Percentiles rank a stretch among this genome's conserved stretches.
Conservation (phyloP, 192 early-diverging fungal species). For the Umbelopsis sp. region DNA sequence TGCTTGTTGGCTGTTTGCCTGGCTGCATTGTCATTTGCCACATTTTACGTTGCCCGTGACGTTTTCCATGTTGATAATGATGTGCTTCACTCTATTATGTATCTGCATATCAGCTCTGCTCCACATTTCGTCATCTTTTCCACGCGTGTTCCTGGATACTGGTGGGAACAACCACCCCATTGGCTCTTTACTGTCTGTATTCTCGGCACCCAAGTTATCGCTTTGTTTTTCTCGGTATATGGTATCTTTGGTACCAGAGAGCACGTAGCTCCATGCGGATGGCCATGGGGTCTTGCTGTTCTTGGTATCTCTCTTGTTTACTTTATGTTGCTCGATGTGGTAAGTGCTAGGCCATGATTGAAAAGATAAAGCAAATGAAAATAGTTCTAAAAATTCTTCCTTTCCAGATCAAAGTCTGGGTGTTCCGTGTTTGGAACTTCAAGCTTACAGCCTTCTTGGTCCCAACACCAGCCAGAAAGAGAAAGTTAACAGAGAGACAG, state of each 20-base stretch:
- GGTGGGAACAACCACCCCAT: conserved; percentile 86
- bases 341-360: neutral
- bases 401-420: conserved; percentile 74
- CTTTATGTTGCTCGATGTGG: conserved; percentile 84
- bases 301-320: conserved; percentile 78
- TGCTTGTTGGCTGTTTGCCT: conserved; percentile 76
- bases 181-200: conserved; percentile 80
- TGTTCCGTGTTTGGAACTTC: conserved; percentile 87
- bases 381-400: neutral
- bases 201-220: conserved; percentile 88
- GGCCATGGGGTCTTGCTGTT: conserved; percentile 72
- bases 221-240: conserved; percentile 79
- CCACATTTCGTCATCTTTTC: conserved; percentile 95
- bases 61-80: conserved; percentile 58
- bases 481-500: conserved; percentile 61
- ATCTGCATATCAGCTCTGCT: conserved; percentile 86
- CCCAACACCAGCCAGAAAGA: conserved; percentile 68
- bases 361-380: neutral
- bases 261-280: conserved; percentile 65
- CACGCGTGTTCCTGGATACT: conserved; percentile 82
- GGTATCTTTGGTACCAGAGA: conserved; percentile 64
- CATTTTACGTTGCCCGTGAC: conserved; percentile 80
- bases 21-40: conserved; percentile 77
- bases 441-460: conserved; percentile 85
- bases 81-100: conserved; percentile 88